Base-by-base conservation (phyloP, 768 basidiomycete genomes). In the Tylopilus subfusipes region DNA sequence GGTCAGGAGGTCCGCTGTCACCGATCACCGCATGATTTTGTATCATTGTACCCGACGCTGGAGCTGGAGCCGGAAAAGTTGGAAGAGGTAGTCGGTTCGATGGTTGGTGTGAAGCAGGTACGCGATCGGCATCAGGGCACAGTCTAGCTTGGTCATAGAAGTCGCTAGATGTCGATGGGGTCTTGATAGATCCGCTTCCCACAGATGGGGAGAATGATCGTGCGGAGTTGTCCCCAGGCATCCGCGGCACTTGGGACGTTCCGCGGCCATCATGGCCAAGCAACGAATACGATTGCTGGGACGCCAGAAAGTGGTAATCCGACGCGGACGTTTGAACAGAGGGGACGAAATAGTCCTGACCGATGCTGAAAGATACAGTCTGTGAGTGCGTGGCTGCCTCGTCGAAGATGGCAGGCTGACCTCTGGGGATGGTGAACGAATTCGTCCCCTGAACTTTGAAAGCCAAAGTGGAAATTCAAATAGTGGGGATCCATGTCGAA, bases 131-230 rank as follows among this genome's bases (percentile, higher is more conserved):
- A 46, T 12, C 7, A 31, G 52, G 50, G 44, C 52, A 34, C 44
- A 53, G 48, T 60, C 50, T 66, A 40, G 58, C 49, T 33, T 50
- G 57, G 8, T 42, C 48, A 63, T 62, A 57, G 18, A 55, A 55
- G 14, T 68, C 55, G 31, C 49, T 42, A 33, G 53, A 56, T 48
- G 42, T 18, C 13, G 57, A 46, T 42, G 44, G 12, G 19, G 42
- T 38, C 49, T 34, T 53, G 48, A 25, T 21, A 42, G 42, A 52
- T 51, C 49, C 34, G 34, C 43, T 55, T 53, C 44, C 56, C 29
- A 33, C 29, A 44, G 55, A 44, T 31, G 31, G 50, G 40, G 33
- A 19, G 29, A 49, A 42, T 31, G 55, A 54, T 51, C 34, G 63
- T 2, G 52, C 11, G 16, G 48, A 33, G 50, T 55, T 50, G 30